Percentiles rank a stretch among this genome's conserved stretches.
Evolutionary conservation across 2,329 filamentous ascomycete species (phyloP).

Genomic region (Hymenoscyphus occultus): DNA sequence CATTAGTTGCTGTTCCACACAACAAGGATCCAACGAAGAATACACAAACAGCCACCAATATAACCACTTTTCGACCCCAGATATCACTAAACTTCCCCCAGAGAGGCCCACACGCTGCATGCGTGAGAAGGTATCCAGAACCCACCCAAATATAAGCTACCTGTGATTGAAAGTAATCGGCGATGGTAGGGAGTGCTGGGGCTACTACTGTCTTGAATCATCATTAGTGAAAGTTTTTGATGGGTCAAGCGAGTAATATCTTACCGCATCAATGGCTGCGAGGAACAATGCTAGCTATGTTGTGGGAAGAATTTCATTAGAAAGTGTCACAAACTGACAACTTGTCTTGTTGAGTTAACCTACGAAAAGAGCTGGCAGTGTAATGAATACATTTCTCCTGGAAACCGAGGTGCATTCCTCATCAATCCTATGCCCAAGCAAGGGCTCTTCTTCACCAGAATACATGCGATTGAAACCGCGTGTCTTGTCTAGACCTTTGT

Average conservation of each 20-base stretch:
- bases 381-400: slow-evolving; percentile 1
- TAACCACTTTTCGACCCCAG: slow-evolving; percentile 61
- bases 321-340: not conserved
- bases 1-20: slow-evolving; percentile 60
- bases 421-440: not conserved
- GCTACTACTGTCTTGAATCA: slow-evolving; percentile 48
- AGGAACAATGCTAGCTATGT: slow-evolving; percentile 1
- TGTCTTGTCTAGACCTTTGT: not conserved
- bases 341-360: not conserved
- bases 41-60: slow-evolving; percentile 55
- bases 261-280: slow-evolving; percentile 11
- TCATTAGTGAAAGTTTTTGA: not conserved
- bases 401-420: not conserved
- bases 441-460: not conserved
- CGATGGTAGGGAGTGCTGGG: slow-evolving; percentile 56
- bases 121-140: slow-evolving; percentile 64
- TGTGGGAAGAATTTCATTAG: not conserved
- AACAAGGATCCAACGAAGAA: slow-evolving; percentile 62
- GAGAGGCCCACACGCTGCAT: slow-evolving; percentile 60
- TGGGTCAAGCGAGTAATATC: not conserved
- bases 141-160: slow-evolving; percentile 68
- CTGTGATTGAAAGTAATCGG: slow-evolving; percentile 45
- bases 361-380: slow-evolving; percentile 6
- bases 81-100: slow-evolving; percentile 70
- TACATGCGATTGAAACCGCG: not conserved